Conservation (phyloP, 192 early-diverging fungal species). For the Fimicolochytrium jonesii region DNA sequence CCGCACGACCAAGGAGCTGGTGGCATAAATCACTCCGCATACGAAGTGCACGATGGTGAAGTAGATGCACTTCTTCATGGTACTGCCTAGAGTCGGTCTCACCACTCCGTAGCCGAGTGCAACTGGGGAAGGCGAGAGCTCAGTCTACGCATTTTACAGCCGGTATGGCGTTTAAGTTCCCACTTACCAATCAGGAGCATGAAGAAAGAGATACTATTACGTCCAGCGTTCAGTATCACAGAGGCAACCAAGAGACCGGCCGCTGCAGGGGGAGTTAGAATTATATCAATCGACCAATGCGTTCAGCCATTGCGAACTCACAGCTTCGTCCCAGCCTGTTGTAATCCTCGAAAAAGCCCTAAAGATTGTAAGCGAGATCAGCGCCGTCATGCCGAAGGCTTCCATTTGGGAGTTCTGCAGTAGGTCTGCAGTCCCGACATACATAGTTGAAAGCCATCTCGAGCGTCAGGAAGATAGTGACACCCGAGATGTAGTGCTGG, state of each 20-base stretch:
- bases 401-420: slow-evolving; percentile 47
- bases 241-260: slow-evolving; percentile 67
- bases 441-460: slow-evolving; percentile 95
- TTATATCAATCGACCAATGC: too few species aligned
- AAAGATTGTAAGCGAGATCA: too few species aligned
- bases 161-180: too few species aligned
- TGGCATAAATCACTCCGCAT: slow-evolving; percentile 82
- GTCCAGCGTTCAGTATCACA: slow-evolving; percentile 77
- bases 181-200: slow-evolving; percentile 74
- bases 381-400: too few species aligned
- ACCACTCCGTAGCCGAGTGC: slow-evolving; percentile 96
- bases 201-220: slow-evolving; percentile 93
- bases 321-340: slow-evolving; percentile 31
- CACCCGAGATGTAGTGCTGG: slow-evolving; percentile 84
- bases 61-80: slow-evolving; percentile 82
- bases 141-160: too few species aligned
- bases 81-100: slow-evolving; percentile 80
- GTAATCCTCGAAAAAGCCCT: slow-evolving; percentile 45
- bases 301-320: slow-evolving; percentile 14
- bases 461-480: slow-evolving; percentile 79
- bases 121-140: slow-evolving; percentile 40
- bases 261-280: slow-evolving; percentile 22
- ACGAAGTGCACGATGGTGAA: slow-evolving; percentile 80
- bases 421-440: too few species aligned
- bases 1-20: slow-evolving; percentile 69